These are phyloP conservation scores for Alternaria novae-zelandiae DNA, from an alignment of 2,329 filamentous ascomycete species.

Conservation along the genomic window DNA sequence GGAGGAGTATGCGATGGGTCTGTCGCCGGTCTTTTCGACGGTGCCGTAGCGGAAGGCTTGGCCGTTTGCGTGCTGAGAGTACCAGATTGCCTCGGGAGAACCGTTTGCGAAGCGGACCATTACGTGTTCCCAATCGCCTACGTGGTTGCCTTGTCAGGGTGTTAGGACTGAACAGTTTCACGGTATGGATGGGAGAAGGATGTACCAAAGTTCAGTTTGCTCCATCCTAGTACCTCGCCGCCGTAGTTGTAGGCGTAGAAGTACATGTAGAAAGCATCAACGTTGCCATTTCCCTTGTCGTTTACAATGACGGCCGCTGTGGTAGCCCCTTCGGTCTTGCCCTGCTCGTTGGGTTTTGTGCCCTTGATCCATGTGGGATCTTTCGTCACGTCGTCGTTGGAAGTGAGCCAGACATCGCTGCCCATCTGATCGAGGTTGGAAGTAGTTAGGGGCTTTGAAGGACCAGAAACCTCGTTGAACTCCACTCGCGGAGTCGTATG, in stretches of 20 bases:
- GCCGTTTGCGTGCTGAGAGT: conserved; percentile 67
- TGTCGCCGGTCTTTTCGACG: conserved; percentile 59
- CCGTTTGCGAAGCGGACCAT: conserved; percentile 70
- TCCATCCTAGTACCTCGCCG: conserved; percentile 54
- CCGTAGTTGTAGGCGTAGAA: conserved; percentile 66
- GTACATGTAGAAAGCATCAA: conserved; percentile 70
- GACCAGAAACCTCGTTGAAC: conserved; percentile 40
- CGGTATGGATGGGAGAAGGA: background rate
- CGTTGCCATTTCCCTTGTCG: conserved; percentile 59
- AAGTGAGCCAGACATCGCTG: conserved; percentile 53
- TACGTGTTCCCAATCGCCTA: conserved; percentile 72
- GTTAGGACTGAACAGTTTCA: background rate
- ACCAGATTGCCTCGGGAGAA: conserved; percentile 64
- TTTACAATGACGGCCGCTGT: conserved; percentile 63
- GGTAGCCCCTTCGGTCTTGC: conserved; percentile 58
- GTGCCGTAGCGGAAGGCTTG: conserved; percentile 67
- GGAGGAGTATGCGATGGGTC: conserved; percentile 65
- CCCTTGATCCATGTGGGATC: conserved; percentile 57
- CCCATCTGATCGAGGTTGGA: conserved; percentile 54
- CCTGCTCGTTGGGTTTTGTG: conserved; percentile 57
- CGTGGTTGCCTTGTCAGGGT: conserved; percentile 58
- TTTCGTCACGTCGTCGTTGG: conserved; percentile 51
- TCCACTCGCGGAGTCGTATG: conserved; percentile 51
- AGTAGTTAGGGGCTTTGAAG: conserved; percentile 48
- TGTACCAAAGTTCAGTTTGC: conserved; percentile 53